Evolutionary conservation across 78 protist species (phyloP), one percentile per base, ranked within the genome.

Genomic region (Isochrysis galbana): DNA sequence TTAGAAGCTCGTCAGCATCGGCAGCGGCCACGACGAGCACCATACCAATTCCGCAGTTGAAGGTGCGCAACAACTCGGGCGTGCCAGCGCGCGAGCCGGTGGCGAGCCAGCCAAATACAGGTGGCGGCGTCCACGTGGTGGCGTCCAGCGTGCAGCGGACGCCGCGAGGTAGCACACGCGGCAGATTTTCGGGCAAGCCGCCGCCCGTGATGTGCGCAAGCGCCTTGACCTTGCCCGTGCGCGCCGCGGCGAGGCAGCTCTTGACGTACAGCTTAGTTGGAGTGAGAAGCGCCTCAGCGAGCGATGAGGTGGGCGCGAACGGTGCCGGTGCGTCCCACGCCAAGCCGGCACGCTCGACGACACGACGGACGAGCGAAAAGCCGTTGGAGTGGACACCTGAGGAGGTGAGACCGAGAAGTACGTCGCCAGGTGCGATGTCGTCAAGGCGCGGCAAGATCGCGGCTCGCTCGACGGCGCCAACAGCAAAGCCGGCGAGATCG

Each of bases 401-500:
- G 41, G 87, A 80, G 36, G 55, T 14, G 29, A 80, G 36, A 38
- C 87, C 87, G 54, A 80, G 23, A 38, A 80, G 87, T 47, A 74
- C 84, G 46, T 34, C 84, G 2, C 32, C 46, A 32, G 84, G 46
- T 1, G n/a, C 32, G 29, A 34, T 39, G 34, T 34, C 21, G 17
- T 74, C 47, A 29, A 83, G 61, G 67, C 89, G 89, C 54, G 97
- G 98, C 34, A 97, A 93, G 74, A 96, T 25, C 51, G 67, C 48
- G 0, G 7, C 39, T 26, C 98, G 93, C 48, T 95, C 96, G 41
- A 93, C 96, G 0, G 96, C 98, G 82, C 97, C 98, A 17, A 97
- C 98, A 7, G 96, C 90, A 54, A 97, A 97, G n/a, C 98, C 98
- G 34, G 98, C 98, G 0, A 97, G 91, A 86, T 97, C 98, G 90